phyloP scores from a whole-genome alignment of 179 eudicot genomes.

The Vitellaria paradoxa region DNA sequence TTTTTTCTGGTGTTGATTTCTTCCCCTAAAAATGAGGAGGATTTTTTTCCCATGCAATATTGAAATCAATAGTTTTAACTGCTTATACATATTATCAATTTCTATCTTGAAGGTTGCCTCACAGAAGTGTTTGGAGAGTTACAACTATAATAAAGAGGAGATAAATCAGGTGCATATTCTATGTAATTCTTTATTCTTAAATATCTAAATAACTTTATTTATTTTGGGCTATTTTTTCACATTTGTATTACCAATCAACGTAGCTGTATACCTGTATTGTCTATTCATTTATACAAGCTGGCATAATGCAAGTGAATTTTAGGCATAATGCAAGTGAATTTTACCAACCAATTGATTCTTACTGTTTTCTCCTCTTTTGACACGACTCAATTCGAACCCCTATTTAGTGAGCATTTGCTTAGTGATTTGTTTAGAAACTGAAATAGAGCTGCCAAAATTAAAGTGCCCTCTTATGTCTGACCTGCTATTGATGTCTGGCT shows the following conservation, averaged over 20 bases:
- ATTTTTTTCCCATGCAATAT: neutral
- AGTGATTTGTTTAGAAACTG: neutral
- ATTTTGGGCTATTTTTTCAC: neutral
- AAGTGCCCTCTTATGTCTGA: too few species aligned
- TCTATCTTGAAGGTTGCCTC: constrained; percentile 45
- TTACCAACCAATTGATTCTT: neutral
- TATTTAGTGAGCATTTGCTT: neutral
- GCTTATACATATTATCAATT: neutral
- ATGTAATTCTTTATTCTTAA: neutral
- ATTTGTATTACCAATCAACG: neutral
- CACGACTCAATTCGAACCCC: neutral
- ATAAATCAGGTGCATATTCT: constrained; percentile 70
- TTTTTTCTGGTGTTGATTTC: neutral
- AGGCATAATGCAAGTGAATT: neutral
- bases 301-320: neutral
- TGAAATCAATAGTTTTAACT: neutral
- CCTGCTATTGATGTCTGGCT: too few species aligned
- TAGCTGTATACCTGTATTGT: neutral
- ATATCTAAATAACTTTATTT: neutral
- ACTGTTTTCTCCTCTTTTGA: neutral
- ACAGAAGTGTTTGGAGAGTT: constrained; percentile 58
- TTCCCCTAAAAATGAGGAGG: neutral
- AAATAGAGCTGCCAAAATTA: neutral
- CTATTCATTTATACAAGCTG: neutral
- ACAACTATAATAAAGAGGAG: constrained; percentile 83